phyloP scores from a whole-genome alignment of 2,329 filamentous ascomycete genomes.

The Botrytis deweyae region DNA sequence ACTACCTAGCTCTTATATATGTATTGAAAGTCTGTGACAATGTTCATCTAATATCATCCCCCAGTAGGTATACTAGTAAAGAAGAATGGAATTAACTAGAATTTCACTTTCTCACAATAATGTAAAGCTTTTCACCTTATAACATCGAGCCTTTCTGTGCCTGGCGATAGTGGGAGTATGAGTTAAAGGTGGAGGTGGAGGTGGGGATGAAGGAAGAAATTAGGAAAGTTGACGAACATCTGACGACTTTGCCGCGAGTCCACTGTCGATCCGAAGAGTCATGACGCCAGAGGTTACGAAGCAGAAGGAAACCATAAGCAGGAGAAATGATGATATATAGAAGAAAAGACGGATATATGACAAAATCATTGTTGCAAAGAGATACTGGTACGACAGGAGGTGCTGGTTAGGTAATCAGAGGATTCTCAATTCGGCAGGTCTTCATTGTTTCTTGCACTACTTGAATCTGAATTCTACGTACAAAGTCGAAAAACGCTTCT shows the following conservation, averaged over 20 bases:
- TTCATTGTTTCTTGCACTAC: background rate
- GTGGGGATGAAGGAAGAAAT: background rate
- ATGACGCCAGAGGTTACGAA: background rate
- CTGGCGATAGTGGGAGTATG: background rate
- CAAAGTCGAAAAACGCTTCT: background rate
- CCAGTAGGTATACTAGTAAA: background rate
- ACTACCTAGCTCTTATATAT: background rate
- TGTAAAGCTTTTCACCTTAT: background rate
- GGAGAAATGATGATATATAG: background rate
- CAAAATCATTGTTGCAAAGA: background rate
- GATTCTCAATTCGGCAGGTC: background rate
- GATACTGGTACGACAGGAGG: background rate
- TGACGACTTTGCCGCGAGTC: background rate
- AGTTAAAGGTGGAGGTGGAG: background rate
- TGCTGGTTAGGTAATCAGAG: background rate
- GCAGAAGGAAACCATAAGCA: background rate
- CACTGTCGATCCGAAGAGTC: background rate
- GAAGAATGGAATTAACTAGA: background rate
- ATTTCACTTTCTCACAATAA: background rate
- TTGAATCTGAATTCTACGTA: background rate
- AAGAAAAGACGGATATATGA: background rate
- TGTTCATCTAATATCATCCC: background rate
- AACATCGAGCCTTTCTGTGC: background rate
- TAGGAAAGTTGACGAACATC: background rate
- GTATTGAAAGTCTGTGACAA: rapidly evolving